phyloP scores from a whole-genome alignment of 2,329 filamentous ascomycete genomes.

The Talaromyces funiculosus region DNA sequence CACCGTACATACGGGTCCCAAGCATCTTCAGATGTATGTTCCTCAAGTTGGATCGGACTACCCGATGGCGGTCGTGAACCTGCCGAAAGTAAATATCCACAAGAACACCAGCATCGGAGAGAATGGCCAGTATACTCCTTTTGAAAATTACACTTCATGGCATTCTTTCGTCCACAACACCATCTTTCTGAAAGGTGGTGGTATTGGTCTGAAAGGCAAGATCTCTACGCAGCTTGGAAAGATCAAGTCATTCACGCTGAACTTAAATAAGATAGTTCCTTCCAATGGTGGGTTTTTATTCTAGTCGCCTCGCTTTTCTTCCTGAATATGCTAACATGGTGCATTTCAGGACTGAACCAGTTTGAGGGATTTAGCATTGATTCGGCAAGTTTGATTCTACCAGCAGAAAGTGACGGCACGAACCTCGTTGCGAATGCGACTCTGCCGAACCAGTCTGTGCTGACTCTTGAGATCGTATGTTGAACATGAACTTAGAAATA shows the following conservation, averaged over 20 bases:
- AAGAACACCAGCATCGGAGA: constrained; percentile 32
- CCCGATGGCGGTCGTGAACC: constrained; percentile 26
- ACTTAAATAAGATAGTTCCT: constrained; percentile 29
- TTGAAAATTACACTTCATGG: constrained; percentile 26
- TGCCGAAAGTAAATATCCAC: constrained; percentile 22
- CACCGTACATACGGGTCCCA: constrained; percentile 32
- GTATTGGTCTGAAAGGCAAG: constrained; percentile 24
- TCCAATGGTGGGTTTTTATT: constrained; percentile 27
- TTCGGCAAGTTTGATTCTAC: constrained; percentile 42
- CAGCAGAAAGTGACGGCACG: constrained; percentile 39
- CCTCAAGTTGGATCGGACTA: constrained; percentile 22
- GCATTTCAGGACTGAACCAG: constrained; percentile 47
- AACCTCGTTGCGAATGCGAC: constrained; percentile 51
- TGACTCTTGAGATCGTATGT: constrained; percentile 48
- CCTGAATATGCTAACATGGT: neutral
- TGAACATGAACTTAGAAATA: neutral
- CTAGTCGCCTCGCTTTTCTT: neutral
- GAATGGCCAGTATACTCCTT: constrained; percentile 18
- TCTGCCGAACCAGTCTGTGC: constrained; percentile 54
- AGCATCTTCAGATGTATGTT: constrained; percentile 31
- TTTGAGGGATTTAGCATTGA: constrained; percentile 47
- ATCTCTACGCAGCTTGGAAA: constrained; percentile 28
- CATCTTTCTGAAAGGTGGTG: constrained; percentile 24
- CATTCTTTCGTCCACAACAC: constrained; percentile 28
- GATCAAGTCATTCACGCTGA: constrained; percentile 28